A percentile compares a stretch with the other conserved stretches of the same genome.
These are phyloP conservation scores for Sporobolomyces phaffii DNA, from an alignment of 768 basidiomycete species.

Conservation along the genomic window DNA sequence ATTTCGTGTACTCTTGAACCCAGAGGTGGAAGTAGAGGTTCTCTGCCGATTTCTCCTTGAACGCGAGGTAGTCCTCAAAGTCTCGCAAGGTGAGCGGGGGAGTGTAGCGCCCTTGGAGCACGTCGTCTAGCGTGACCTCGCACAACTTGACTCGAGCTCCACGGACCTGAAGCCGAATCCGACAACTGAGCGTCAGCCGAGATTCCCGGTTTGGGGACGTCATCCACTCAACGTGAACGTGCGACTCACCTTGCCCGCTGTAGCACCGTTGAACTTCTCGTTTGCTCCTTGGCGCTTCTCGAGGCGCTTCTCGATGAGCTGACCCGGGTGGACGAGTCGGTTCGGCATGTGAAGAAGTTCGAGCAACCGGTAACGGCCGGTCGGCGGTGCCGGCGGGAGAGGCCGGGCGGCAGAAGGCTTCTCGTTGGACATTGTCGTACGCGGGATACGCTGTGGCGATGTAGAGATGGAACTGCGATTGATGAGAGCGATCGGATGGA, in stretches of 20 bases:
- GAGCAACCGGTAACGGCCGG: slow-evolving; percentile 17
- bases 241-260: slow-evolving; percentile 15
- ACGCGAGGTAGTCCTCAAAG: slow-evolving; percentile 32
- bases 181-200: no score
- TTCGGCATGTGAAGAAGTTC: slow-evolving; percentile 4
- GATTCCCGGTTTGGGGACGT: no score
- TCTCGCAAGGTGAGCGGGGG: slow-evolving; percentile 31
- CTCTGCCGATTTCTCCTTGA: slow-evolving; percentile 24
- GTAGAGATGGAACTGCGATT: no score
- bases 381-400: slow-evolving; percentile 17
- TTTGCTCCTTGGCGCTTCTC: not conserved
- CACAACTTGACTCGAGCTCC: slow-evolving; percentile 20
- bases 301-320: slow-evolving; percentile 16
- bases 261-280: slow-evolving; percentile 8
- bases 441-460: not conserved
- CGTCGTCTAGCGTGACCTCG: slow-evolving; percentile 30
- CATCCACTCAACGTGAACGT: not conserved
- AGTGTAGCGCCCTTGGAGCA: slow-evolving; percentile 12
- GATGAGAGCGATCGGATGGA: not conserved
- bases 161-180: slow-evolving; percentile 10
- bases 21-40: slow-evolving; percentile 35
- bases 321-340: slow-evolving; percentile 15
- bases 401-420: not conserved
- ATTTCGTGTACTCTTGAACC: slow-evolving; percentile 18
- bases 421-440: not conserved